Evolutionary conservation across 148 eudicot genomes (phyloP), one percentile per base, ranked within the genome.

Genomic region (Rhododendron ferrugineum): DNA sequence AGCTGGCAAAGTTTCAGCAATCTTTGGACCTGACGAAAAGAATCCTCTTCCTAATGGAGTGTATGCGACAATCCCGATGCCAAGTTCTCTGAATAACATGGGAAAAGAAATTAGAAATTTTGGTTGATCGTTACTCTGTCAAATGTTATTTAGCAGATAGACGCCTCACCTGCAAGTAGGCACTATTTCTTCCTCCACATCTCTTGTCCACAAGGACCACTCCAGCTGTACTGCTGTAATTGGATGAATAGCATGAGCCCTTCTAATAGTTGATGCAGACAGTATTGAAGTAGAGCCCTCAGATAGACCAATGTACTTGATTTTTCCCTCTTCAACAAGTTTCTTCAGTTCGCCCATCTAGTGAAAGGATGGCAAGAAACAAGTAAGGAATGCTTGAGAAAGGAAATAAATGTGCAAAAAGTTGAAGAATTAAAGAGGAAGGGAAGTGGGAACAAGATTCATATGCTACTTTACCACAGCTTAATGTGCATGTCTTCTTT

Each of bases 211-310:
- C 52, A 85, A 85, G 37, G 87, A 79, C 87, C 87, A 85, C 56
- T 85, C 87, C 34, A 85, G 22, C 30, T 85, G 83, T 44, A 85
- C 36, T 1, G 83, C 87, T 4, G 87, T 85, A 34, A 85, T 49
- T 1, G 87, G 87, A 80, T 85, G 87, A 85, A 85, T 49, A 66
- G 68, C 87, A 47, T 85, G 83, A 28, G 87, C 87, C 68, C 87
- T 68, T 70, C 79, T 85, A 30, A 70, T 34, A 28, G 37, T 70
- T 30, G 75, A 70, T 70, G 75, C 75, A 70, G 75, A 28, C 23
- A 85, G 79, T 18, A 75, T 64, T 10, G 77, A 62, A 42, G 86
- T 3, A 62, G 82, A 85, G 81, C 79, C 87, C 83, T 85, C 87
- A 13, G 87, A 85, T 26, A 85, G 50, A 66, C 87, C 87, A 16